Evolutionary conservation across 2,329 filamentous ascomycete genomes (phyloP), one percentile per base, ranked within the genome.

Genomic region (Aureobasidium uvarum): DNA sequence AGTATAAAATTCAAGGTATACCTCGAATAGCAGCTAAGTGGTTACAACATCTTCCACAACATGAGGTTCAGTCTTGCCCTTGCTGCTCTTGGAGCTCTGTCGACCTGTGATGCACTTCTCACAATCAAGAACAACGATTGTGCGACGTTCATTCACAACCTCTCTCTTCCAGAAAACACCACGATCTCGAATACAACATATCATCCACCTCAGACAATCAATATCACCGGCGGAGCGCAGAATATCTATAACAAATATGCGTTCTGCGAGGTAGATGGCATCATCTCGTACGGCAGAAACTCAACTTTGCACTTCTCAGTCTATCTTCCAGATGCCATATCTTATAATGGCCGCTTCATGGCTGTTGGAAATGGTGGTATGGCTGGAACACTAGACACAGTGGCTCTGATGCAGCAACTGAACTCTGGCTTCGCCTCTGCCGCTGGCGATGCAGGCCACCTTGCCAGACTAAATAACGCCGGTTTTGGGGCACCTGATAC

Each of bases 291-390:
- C 43, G 71, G 70, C 16, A 58, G 28, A 7, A 70, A 70, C 62
- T 67, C 70, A 50, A 69, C 66, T n/a, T 50, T 72, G 11, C 59
- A 68, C 48, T 72, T 71, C 14, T 67, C 68, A 5, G 36, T 70
- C 5, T 73, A 71, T 69, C 68, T 73, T 0, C 71, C 72, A n/a
- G 68, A 71, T 36, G n/a, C 51, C 1, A 1, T 48, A 14, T 31
- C 68, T 13, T 73, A 72, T 56, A 62, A 70, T 43, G 66, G 66
- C 48, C 69, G 71, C 1, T 73, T 73, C 67, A 68, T 73, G 46
- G 71, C 72, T 13, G 71, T 73, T 3, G 72, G 71, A 39, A 71
- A 73, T 59, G 71, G 71, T 14, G 71, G 72, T 38, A 71, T 73
- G 69, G 71, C 72, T 6, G 72, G 72, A 18, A 58, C 41, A 5